Conservation (phyloP, 2,329 filamentous ascomycete genomes). For the Sphaerostilbella broomeana region DNA sequence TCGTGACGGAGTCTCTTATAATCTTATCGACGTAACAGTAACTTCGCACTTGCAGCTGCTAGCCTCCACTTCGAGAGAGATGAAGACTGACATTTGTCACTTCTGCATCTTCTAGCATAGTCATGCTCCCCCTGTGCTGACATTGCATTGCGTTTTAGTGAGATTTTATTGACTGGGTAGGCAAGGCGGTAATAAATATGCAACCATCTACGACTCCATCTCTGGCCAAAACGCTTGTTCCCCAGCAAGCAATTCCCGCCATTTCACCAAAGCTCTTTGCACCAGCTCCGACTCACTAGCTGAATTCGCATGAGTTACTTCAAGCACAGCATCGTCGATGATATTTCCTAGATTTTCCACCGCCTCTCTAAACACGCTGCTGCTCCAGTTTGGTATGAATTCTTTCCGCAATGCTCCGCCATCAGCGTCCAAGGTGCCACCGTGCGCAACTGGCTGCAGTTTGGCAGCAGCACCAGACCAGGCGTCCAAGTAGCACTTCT, state of each 20-base stretch:
- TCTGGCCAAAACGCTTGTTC: constrained; percentile 55
- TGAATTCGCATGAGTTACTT: constrained; percentile 30
- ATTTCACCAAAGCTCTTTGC: constrained; percentile 37
- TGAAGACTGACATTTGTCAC: too few relatives aligned
- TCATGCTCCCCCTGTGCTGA: too few relatives aligned
- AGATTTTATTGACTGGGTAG: too few relatives aligned
- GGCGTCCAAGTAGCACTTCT: constrained; percentile 55
- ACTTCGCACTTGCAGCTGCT: too few relatives aligned
- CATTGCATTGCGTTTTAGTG: too few relatives aligned
- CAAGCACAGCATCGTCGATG: constrained; percentile 46
- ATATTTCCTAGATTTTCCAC: constrained; percentile 49
- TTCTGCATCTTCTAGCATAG: too few relatives aligned
- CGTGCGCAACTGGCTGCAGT: constrained; percentile 17
- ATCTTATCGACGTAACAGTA: too few relatives aligned
- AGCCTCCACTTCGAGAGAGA: too few relatives aligned
- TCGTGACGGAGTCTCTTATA: too few relatives aligned
- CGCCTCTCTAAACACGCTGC: constrained; percentile 52
- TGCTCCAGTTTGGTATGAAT: constrained; percentile 66
- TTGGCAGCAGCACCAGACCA: constrained; percentile 47
- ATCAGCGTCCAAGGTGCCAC: constrained; percentile 45
- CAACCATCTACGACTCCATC: constrained; percentile 17
- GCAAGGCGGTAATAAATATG: not conserved
- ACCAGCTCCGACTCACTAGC: constrained; percentile 26
- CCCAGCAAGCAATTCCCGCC: constrained; percentile 45
- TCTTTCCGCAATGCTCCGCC: constrained; percentile 57